Evolutionary conservation across 2,329 filamentous ascomycete genomes (phyloP).

Genomic region (Pyrenochaeta sp.): DNA sequence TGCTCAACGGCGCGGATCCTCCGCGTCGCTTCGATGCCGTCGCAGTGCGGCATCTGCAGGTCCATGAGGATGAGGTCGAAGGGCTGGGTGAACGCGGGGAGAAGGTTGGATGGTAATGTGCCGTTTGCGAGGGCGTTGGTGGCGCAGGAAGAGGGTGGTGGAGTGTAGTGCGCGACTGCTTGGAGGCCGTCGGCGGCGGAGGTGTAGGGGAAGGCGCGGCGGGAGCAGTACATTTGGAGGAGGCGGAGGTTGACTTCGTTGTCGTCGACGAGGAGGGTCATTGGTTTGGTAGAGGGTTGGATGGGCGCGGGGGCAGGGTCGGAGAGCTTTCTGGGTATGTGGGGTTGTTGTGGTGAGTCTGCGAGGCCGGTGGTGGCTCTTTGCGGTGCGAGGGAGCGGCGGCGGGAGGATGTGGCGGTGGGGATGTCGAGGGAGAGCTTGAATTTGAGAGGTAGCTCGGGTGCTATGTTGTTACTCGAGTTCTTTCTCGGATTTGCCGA

Average conservation of each 20-base stretch:
- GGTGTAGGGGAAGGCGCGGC: constrained; percentile 46
- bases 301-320: not conserved
- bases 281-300: constrained; percentile 16
- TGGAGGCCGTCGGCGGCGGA: constrained; percentile 51
- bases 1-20: constrained; percentile 45
- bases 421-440: not conserved
- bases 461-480: constrained; percentile 1
- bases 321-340: not conserved
- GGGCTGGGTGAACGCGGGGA: no score
- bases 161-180: no score
- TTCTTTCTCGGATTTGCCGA: not conserved
- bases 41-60: constrained; percentile 51
- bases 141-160: no score
- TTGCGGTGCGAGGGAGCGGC: no score
- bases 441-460: constrained; percentile 6
- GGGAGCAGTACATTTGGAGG: constrained; percentile 57
- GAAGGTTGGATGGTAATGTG: no score
- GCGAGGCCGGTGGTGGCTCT: constrained; percentile 2
- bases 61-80: constrained; percentile 52
- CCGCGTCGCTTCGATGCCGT: constrained; percentile 46
- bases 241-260: constrained; percentile 56
- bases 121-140: no score
- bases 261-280: constrained; percentile 55
- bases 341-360: not conserved
- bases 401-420: no score